Percentiles rank a stretch among this genome's conserved stretches.
These are phyloP conservation scores for Hibiscus trionum DNA, from an alignment of 345 rosid genomes.

Conservation along the genomic window DNA sequence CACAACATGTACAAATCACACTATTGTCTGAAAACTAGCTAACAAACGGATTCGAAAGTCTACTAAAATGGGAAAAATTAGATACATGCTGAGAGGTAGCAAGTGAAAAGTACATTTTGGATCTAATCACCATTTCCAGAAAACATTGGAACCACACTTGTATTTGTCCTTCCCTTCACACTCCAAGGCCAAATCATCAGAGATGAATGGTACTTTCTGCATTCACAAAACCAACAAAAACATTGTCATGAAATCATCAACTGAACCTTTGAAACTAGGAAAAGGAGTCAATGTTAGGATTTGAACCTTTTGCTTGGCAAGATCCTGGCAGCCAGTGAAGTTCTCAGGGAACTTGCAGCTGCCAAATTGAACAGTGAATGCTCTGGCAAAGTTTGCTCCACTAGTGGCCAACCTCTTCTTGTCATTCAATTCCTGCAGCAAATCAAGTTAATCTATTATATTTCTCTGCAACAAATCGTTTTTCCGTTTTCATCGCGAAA, in stretches of 20 bases:
- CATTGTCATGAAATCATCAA: not conserved
- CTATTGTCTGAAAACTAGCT: not conserved
- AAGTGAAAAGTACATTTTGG: conserved; percentile 11
- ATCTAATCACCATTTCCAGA: conserved; percentile 90
- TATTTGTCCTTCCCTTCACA: conserved; percentile 94
- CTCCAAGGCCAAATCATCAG: conserved; percentile 77
- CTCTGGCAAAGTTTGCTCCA: conserved; percentile 95
- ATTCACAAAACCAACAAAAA: conserved; percentile 10
- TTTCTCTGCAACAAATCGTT: not conserved
- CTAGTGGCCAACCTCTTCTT: conserved; percentile 94
- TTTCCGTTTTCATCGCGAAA: not conserved
- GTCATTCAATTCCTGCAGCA: conserved; percentile 76
- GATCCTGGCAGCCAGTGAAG: conserved; percentile 99
- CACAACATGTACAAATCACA: not conserved
- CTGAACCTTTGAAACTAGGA: not conserved
- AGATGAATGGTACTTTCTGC: conserved; percentile 91
- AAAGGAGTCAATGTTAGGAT: not conserved
- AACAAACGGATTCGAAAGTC: conserved; percentile 7
- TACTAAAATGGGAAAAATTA: conserved; percentile 17
- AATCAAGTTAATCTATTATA: not conserved
- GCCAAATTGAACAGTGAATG: conserved; percentile 87
- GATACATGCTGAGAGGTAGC: conserved; percentile 25
- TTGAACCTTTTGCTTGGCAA: conserved; percentile 88
- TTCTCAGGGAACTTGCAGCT: conserved; percentile 96
- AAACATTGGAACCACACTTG: conserved; percentile 98